A percentile compares a stretch with the other conserved stretches of the same genome.
These are phyloP conservation scores for Pseudozyma hubeiensis DNA, from an alignment of 1,284 basidiomycete genomes.

Conservation along the genomic window DNA sequence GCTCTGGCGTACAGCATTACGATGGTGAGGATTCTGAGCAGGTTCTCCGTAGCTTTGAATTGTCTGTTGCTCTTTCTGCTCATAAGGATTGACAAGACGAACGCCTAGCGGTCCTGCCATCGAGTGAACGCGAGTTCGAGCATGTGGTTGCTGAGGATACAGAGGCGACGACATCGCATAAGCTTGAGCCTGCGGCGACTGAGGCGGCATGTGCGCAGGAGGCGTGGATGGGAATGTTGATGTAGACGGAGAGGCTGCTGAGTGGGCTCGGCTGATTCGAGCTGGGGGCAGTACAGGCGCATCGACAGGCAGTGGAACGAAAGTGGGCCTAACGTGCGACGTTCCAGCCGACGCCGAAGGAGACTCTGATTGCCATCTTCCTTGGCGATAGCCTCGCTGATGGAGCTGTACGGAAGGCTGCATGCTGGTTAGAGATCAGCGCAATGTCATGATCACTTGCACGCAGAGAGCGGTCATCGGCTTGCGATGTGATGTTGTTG, in stretches of 20 bases:
- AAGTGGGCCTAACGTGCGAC: neutral
- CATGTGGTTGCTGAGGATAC: neutral
- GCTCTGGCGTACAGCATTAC: slow-evolving; percentile 1
- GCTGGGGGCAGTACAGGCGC: slow-evolving; percentile 26
- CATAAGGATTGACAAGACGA: slow-evolving; percentile 34
- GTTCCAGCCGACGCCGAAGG: slow-evolving; percentile 5
- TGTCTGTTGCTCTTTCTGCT: slow-evolving; percentile 8
- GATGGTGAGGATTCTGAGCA: neutral
- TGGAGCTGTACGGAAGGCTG: slow-evolving; percentile 13
- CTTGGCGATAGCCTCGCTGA: slow-evolving; percentile 13
- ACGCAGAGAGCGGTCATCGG: no score
- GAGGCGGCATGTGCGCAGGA: neutral
- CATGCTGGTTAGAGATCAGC: neutral
- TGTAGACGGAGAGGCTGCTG: slow-evolving; percentile 3
- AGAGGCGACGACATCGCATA: neutral
- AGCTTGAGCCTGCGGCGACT: neutral
- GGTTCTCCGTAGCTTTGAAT: neutral
- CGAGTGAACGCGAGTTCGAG: neutral
- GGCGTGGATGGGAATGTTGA: neutral
- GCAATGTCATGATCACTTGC: no score
- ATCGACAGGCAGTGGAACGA: slow-evolving; percentile 14
- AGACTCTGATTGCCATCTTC: slow-evolving; percentile 7
- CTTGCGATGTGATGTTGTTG: no score
- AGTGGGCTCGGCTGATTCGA: neutral
- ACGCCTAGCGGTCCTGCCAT: neutral